Percentiles rank a stretch among this genome's conserved stretches.
Conservation (phyloP, 2,329 filamentous ascomycete genomes). For the Fusarium cicatricum region DNA sequence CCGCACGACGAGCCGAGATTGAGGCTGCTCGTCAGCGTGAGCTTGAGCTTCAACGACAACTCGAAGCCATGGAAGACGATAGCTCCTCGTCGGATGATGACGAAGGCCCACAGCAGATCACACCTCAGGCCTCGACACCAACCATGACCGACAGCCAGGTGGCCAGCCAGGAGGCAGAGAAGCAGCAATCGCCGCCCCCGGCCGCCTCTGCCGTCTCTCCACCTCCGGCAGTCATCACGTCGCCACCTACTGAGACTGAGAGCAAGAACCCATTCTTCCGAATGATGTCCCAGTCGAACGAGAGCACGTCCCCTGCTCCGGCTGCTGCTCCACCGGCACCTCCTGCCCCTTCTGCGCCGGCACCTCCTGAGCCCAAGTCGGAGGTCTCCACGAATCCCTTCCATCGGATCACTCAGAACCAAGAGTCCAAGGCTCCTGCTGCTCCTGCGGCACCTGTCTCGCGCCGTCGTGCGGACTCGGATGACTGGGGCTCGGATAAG, state of each 20-base stretch:
- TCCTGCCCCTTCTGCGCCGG: constrained; percentile 47
- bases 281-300: constrained; percentile 78
- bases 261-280: constrained; percentile 96
- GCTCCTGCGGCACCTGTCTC: constrained; percentile 61
- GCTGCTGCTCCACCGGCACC: constrained; percentile 49
- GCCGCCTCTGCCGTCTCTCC: constrained; percentile 53
- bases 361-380: constrained; percentile 51
- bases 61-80: constrained; percentile 78
- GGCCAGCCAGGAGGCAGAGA: constrained; percentile 64
- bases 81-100: constrained; percentile 83
- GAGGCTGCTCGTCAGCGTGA: constrained; percentile 91
- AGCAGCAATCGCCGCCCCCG: constrained; percentile 59
- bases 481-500: constrained; percentile 82
- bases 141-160: constrained; percentile 61
- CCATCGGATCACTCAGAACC: constrained; percentile 81
- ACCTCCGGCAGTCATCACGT: constrained; percentile 61
- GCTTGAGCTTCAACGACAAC: constrained; percentile 85
- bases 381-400: constrained; percentile 93
- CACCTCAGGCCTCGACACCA: constrained; percentile 67
- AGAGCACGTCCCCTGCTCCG: constrained; percentile 55
- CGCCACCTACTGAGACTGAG: constrained; percentile 71
- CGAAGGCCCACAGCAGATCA: constrained; percentile 76
- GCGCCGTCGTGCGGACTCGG: constrained; percentile 68
- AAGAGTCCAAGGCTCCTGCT: constrained; percentile 62
- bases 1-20: constrained; percentile 87